These are phyloP conservation scores for Suhomyces bribrorum DNA, from an alignment of 1,139 yeast genomes.

Conservation along the genomic window DNA sequence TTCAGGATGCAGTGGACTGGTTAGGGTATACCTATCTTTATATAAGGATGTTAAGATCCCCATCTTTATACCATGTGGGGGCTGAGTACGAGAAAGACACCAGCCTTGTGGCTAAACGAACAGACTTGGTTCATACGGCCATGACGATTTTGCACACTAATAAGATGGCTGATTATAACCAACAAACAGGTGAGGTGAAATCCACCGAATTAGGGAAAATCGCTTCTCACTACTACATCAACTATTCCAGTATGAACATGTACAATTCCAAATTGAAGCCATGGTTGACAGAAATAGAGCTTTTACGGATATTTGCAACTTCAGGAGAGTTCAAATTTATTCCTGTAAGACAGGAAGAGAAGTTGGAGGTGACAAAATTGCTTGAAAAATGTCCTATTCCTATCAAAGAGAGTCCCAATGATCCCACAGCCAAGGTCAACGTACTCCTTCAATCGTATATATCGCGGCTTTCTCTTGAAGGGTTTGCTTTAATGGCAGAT, in stretches of 20 bases:
- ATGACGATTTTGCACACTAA: slow-evolving; percentile 55
- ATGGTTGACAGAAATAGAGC: slow-evolving; percentile 67
- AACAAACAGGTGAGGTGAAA: slow-evolving; percentile 39
- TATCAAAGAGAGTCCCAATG: slow-evolving; percentile 67
- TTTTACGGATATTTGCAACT: slow-evolving; percentile 71
- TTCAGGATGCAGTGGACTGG: slow-evolving; percentile 78
- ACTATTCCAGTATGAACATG: slow-evolving; percentile 64
- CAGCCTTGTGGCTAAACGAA: slow-evolving; percentile 51
- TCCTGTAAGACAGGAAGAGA: slow-evolving; percentile 86
- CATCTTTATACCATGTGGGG: slow-evolving; percentile 75
- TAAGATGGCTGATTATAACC: slow-evolving; percentile 62
- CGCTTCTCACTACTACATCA: slow-evolving; percentile 85
- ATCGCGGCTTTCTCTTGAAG: slow-evolving; percentile 72
- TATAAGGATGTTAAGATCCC: slow-evolving; percentile 76
- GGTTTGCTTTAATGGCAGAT: slow-evolving; percentile 90
- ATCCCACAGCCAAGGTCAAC: slow-evolving; percentile 78
- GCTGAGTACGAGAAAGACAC: slow-evolving; percentile 48
- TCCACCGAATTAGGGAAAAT: slow-evolving; percentile 82
- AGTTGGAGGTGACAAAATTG: slow-evolving; percentile 68
- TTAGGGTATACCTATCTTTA: slow-evolving; percentile 75
- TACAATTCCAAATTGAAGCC: slow-evolving; percentile 67
- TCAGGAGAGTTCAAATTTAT: slow-evolving; percentile 86
- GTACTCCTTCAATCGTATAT: slow-evolving; percentile 83
- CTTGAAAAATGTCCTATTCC: slow-evolving; percentile 84
- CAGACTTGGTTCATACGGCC: slow-evolving; percentile 77